Evolutionary conservation across 805 yeast species (phyloP), one percentile per base, ranked within the genome.

Genomic region (Pichia membranifaciens): DNA sequence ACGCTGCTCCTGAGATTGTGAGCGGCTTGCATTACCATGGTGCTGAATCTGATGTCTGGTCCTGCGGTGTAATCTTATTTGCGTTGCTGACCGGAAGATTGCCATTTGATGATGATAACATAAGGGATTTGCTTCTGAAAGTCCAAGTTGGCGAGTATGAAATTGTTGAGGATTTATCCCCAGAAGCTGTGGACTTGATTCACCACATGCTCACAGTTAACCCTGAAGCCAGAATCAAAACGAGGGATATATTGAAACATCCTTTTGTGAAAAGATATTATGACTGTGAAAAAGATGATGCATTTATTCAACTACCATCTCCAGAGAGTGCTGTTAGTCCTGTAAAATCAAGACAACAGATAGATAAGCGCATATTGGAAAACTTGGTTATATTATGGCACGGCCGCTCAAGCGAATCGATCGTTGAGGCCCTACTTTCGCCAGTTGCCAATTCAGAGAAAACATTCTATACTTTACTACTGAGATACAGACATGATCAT

Each of bases 1-100:
- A 93, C 66, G 99, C 98, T 1, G 87, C 96, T 9, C 99, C 99
- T 0, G 99, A 93, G 65, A 91, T 93, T 55, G 97, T 93, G 10
- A 86, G 96, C 12, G 99, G 99, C 33, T 79, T 84, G 51, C 88
- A 82, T 51, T 93, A 93, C 64, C 98, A 93, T 61, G 99, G 99
- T 13, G 89, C 95, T 28, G 96, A 96, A 37, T 82, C 95, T 29
- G 99, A 93, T 66, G 90, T 93, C 47, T 93, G 99, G 99, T 90
- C 96, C 6, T 90, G 97, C 69, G 98, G 99, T 58, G 87, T 93
- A 51, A 93, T 93, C 45, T 71, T 93, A 47, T 93, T 87, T 70
- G 99, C 99, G 0, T 70, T 93, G 42, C 73, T 93, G 40, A 90
- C 98, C 0, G 99, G 98, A 35, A 91, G 93, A 64, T 71, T 93